phyloP scores from a whole-genome alignment of 2,329 filamentous ascomycete species.

The Beauveria asiatica region DNA sequence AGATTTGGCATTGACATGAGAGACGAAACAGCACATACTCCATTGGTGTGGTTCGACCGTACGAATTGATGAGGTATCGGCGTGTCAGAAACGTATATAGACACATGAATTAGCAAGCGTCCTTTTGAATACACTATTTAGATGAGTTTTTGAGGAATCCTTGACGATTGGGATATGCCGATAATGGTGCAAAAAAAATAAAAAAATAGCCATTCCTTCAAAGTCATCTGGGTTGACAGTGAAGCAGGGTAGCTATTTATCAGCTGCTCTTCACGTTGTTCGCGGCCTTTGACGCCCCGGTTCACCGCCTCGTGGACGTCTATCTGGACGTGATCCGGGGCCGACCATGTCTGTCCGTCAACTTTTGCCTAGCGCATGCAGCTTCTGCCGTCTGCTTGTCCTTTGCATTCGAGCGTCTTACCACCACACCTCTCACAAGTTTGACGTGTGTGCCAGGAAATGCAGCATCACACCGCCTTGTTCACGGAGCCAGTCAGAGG shows the following conservation, averaged over 20 bases:
- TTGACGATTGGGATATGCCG: neutral
- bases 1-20: slow-evolving; percentile 8
- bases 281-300: neutral
- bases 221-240: neutral
- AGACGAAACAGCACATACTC: slow-evolving; percentile 1
- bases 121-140: no score
- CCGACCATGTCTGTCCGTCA: slow-evolving; percentile 33
- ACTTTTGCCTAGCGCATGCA: slow-evolving; percentile 36
- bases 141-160: no score
- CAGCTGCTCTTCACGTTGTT: neutral
- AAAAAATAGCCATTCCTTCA: neutral
- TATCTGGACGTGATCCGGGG: slow-evolving; percentile 19
- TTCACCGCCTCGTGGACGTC: neutral
- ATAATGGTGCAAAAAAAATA: neutral
- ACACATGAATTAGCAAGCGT: no score
- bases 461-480: neutral
- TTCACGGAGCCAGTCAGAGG: neutral
- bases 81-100: neutral
- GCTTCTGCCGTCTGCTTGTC: slow-evolving; percentile 24
- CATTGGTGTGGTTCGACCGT: slow-evolving; percentile 4
- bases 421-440: slow-evolving; percentile 38
- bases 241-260: neutral
- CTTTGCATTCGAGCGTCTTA: slow-evolving; percentile 39
- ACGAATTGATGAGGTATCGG: neutral
- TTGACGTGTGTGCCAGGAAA: slow-evolving; percentile 19